phyloP scores from a whole-genome alignment of 192 early-diverging fungal species.

The Rhizoclosmatium globosum region DNA sequence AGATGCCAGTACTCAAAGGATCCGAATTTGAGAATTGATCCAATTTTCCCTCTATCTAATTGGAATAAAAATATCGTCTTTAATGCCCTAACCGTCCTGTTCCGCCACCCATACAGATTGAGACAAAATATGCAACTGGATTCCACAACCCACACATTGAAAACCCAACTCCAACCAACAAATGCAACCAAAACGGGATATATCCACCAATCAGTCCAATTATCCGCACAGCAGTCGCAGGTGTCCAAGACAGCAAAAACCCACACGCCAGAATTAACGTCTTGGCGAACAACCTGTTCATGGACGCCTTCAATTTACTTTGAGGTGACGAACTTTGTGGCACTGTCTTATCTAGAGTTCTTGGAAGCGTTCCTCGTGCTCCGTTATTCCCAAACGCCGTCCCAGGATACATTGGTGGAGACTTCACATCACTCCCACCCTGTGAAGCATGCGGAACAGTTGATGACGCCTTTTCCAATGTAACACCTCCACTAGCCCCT shows the following conservation, averaged over 20 bases:
- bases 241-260: constrained; percentile 20
- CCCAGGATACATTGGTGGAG: too few relatives aligned
- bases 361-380: too few relatives aligned
- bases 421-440: too few relatives aligned
- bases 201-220: background rate
- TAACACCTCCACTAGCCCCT: too few relatives aligned
- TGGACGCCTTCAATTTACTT: background rate
- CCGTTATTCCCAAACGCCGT: too few relatives aligned
- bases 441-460: too few relatives aligned
- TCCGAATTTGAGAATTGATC: background rate
- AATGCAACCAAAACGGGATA: constrained; percentile 10
- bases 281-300: background rate
- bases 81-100: too few relatives aligned
- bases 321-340: too few relatives aligned
- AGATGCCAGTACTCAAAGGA: constrained; percentile 16
- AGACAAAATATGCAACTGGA: constrained; percentile 4
- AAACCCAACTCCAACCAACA: background rate
- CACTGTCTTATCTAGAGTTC: too few relatives aligned
- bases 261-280: background rate
- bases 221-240: background rate
- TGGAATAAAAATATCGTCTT: too few relatives aligned
- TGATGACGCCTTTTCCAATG: too few relatives aligned
- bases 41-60: background rate
- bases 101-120: background rate
- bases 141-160: constrained; percentile 17